Percentiles rank a stretch among this genome's conserved stretches.
phyloP scores from a whole-genome alignment of 2,329 filamentous ascomycete genomes.

The Venturia pyrina region DNA sequence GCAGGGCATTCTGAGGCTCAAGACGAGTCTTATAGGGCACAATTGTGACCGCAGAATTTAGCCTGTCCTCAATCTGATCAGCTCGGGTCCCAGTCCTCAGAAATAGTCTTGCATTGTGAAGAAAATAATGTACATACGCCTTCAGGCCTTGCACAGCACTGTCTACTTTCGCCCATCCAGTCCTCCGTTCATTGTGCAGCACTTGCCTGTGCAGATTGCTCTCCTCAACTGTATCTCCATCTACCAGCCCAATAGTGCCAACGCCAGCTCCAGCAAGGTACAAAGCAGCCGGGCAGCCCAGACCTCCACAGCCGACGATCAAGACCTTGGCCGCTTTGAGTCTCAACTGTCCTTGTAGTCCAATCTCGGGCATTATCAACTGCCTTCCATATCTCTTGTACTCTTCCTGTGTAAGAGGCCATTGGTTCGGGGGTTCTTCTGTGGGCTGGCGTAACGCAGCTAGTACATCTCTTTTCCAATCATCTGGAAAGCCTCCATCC shows the following conservation, averaged over 20 bases:
- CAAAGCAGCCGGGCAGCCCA: conserved; percentile 86
- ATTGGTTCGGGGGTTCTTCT: conserved; percentile 29
- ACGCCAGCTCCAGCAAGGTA: conserved; percentile 88
- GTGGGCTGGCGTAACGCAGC: conserved; percentile 22
- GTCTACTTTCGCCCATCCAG: conserved; percentile 71
- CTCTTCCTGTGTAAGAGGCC: conserved; percentile 63
- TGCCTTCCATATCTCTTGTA: conserved; percentile 84
- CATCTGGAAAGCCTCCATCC: conserved; percentile 31
- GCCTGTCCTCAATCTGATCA: conserved; percentile 29
- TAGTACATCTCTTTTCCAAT: conserved; percentile 33
- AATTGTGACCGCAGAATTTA: conserved; percentile 65
- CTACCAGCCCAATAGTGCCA: conserved; percentile 71
- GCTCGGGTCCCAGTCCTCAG: not conserved
- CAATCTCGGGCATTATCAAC: conserved; percentile 76
- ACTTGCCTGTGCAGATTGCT: conserved; percentile 94
- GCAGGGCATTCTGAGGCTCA: conserved; percentile 55
- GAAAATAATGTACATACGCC: conserved; percentile 27
- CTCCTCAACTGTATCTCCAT: conserved; percentile 77
- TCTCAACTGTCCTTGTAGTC: conserved; percentile 66
- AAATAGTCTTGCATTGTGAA: not conserved
- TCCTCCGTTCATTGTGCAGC: conserved; percentile 59
- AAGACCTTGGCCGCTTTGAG: conserved; percentile 63
- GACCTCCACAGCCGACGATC: conserved; percentile 75
- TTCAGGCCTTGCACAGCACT: conserved; percentile 45
- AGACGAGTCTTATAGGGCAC: conserved; percentile 54